phyloP scores from a whole-genome alignment of 257 asterid genomes.

The Solanum dulcamara region DNA sequence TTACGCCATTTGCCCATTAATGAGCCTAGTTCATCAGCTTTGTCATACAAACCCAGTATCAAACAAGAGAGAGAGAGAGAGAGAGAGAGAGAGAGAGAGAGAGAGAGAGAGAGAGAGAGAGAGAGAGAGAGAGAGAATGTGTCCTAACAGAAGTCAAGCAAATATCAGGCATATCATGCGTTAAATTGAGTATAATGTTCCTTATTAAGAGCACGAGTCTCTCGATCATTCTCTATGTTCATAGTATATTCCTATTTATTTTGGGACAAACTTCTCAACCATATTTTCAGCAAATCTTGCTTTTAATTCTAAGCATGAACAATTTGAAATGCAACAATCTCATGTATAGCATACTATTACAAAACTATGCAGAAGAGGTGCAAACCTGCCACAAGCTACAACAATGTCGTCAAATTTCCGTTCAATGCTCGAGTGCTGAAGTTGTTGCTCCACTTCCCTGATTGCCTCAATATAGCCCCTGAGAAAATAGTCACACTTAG shows the following conservation, averaged over 20 bases:
- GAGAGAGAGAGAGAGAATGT: background rate
- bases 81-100: no score
- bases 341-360: background rate
- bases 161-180: background rate
- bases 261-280: background rate
- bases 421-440: conserved; percentile 17
- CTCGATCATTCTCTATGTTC: background rate
- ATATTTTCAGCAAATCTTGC: background rate
- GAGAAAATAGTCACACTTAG: conserved; percentile 6
- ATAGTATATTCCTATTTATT: background rate
- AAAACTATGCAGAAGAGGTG: background rate
- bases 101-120: no score
- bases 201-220: background rate
- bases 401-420: conserved; percentile 59
- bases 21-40: conserved; percentile 56
- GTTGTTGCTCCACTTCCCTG: conserved; percentile 75
- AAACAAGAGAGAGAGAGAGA: no score
- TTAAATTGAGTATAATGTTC: background rate
- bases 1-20: conserved; percentile 60
- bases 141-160: background rate
- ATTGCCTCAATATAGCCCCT: conserved; percentile 97
- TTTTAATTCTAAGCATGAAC: background rate
- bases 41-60: conserved; percentile 74
- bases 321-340: background rate
- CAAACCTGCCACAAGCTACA: conserved; percentile 92